Evolutionary conservation across 352 stramenopile genomes (phyloP).

Genomic region (Phytopythium vexans): DNA sequence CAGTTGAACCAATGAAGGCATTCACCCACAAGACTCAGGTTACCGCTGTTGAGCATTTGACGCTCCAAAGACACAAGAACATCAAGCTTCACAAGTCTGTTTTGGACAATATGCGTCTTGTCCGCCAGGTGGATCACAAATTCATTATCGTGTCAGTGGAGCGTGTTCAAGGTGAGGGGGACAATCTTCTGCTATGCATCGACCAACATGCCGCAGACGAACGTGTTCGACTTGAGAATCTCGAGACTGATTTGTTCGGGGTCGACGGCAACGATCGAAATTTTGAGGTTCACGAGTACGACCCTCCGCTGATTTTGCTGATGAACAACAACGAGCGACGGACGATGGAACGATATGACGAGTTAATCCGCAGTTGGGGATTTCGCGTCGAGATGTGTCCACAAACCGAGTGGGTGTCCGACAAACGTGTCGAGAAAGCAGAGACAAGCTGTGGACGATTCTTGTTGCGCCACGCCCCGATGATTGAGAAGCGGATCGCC

Average conservation of each 20-base stretch:
- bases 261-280: constrained; percentile 39
- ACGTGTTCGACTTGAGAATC: constrained; percentile 76
- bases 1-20: not conserved
- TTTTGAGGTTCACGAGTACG: constrained; percentile 50
- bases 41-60: constrained; percentile 25
- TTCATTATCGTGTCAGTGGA: constrained; percentile 81
- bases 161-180: constrained; percentile 3
- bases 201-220: constrained; percentile 93
- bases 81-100: constrained; percentile 71
- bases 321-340: constrained; percentile 57
- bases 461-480: constrained; percentile 43
- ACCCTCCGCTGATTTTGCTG: constrained; percentile 41
- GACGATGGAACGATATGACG: constrained; percentile 35
- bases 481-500: constrained; percentile 68
- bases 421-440: constrained; percentile 4
- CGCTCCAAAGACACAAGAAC: constrained; percentile 7
- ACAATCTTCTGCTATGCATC: constrained; percentile 67
- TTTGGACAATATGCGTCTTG: constrained; percentile 61
- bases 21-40: constrained; percentile 15
- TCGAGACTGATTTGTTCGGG: constrained; percentile 75
- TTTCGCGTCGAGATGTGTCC: constrained; percentile 57
- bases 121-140: constrained; percentile 89
- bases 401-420: constrained; percentile 3
- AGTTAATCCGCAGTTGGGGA: constrained; percentile 74
- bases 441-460: constrained; percentile 10